Conservation (phyloP, 345 rosid species). For the Populus ilicifolia region DNA sequence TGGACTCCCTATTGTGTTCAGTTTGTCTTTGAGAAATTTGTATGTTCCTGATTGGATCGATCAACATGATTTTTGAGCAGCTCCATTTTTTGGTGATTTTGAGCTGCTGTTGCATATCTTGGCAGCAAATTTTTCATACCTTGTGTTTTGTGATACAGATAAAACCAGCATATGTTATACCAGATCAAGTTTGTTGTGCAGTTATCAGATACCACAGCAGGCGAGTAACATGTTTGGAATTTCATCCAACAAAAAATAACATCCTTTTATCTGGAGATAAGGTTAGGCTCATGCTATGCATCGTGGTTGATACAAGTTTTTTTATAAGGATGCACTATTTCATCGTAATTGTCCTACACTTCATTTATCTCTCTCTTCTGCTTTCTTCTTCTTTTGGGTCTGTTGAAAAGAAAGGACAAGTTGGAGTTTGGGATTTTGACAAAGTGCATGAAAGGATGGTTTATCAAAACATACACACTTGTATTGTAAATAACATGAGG, state of each 20-base stretch:
- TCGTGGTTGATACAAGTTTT: neutral
- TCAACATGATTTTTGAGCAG: neutral
- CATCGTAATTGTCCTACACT: neutral
- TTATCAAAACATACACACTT: slow-evolving; percentile 73
- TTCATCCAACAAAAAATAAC: slow-evolving; percentile 81
- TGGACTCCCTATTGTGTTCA: neutral
- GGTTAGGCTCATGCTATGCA: slow-evolving; percentile 32
- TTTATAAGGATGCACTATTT: neutral
- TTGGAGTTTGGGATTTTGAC: slow-evolving; percentile 91
- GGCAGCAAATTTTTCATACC: neutral
- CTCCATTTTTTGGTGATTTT: neutral
- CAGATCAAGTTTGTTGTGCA: slow-evolving; percentile 80
- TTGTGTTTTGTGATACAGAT: slow-evolving; percentile 40
- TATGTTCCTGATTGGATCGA: neutral
- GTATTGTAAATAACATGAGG: slow-evolving; percentile 90
- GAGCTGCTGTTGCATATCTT: neutral
- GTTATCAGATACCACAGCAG: slow-evolving; percentile 92
- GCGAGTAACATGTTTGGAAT: slow-evolving; percentile 89
- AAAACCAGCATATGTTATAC: slow-evolving; percentile 69
- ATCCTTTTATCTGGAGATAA: slow-evolving; percentile 93
- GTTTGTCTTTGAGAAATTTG: neutral
- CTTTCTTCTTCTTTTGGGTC: slow-evolving; percentile 4
- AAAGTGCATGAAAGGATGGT: slow-evolving; percentile 84
- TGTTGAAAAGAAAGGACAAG: slow-evolving; percentile 81
- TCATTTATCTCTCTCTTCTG: neutral